Conservation (phyloP, 768 basidiomycete genomes). For the Chiua virens region DNA sequence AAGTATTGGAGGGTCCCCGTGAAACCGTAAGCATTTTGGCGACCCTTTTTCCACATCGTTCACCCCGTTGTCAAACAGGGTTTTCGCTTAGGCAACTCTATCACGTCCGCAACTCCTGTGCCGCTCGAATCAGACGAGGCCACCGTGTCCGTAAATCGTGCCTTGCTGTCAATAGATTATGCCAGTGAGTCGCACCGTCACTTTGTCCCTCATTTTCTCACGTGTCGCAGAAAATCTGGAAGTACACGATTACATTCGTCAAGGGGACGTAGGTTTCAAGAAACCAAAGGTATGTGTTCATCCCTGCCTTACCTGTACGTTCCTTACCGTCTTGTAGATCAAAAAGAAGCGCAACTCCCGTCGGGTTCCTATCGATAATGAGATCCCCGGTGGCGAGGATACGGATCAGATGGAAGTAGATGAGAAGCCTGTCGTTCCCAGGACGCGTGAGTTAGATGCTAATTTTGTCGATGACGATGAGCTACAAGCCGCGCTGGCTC, state of each 20-base stretch:
- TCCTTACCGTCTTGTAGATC: slow-evolving; percentile 46
- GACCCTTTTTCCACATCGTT: background rate
- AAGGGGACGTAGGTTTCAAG: slow-evolving; percentile 93
- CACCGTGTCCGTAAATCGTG: slow-evolving; percentile 69
- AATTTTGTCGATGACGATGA: slow-evolving; percentile 99
- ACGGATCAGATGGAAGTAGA: slow-evolving; percentile 74
- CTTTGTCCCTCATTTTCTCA: slow-evolving; percentile 5
- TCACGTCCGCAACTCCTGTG: slow-evolving; percentile 36
- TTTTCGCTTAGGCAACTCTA: slow-evolving; percentile 79
- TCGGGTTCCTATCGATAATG: slow-evolving; percentile 48
- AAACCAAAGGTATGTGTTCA: slow-evolving; percentile 71
- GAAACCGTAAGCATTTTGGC: slow-evolving; percentile 53
- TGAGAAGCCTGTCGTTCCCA: slow-evolving; percentile 62
- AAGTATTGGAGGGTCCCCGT: slow-evolving; percentile 73
- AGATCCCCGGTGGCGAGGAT: slow-evolving; percentile 22
- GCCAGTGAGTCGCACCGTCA: slow-evolving; percentile 57
- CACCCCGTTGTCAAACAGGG: slow-evolving; percentile 47
- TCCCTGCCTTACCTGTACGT: background rate
- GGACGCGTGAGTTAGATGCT: slow-evolving; percentile 70
- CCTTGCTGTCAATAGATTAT: slow-evolving; percentile 85
- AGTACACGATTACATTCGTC: slow-evolving; percentile 83
- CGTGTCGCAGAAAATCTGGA: slow-evolving; percentile 72
- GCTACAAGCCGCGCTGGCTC: slow-evolving; percentile 87
- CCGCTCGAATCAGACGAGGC: slow-evolving; percentile 49
- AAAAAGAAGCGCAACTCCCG: slow-evolving; percentile 90